A percentile compares a stretch with the other conserved stretches of the same genome.
Evolutionary conservation across 225 moss, liverwort and hornwort genomes (phyloP).

Genomic region (Climacium dendroides): DNA sequence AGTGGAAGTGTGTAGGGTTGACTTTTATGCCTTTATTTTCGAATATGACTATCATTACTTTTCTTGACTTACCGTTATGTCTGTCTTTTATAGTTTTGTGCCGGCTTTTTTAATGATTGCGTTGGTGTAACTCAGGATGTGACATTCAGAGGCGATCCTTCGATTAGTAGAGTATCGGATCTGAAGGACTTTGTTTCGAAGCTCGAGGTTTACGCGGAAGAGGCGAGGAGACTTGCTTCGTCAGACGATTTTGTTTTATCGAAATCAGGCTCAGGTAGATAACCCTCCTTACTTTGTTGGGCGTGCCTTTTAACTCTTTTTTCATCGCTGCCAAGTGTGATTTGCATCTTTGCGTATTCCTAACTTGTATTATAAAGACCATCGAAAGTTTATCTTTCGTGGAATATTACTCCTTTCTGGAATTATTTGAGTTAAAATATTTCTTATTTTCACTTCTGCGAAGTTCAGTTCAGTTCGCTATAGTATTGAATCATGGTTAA

Average conservation of each 20-base stretch:
- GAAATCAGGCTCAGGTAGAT: constrained; percentile 19
- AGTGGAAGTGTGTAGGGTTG: not conserved
- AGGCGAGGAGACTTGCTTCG: constrained; percentile 35
- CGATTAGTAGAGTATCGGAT: constrained; percentile 58
- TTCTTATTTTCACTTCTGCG: not conserved
- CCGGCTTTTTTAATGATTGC: not conserved
- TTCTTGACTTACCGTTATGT: too few species aligned
- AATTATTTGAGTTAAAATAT: not conserved
- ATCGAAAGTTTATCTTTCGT: not conserved
- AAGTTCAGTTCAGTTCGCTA: not conserved
- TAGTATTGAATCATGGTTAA: not conserved
- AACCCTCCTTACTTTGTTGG: not conserved
- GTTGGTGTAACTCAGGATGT: constrained; percentile 22
- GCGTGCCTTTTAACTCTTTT: not conserved
- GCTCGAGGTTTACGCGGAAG: constrained; percentile 48
- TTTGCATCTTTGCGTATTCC: not conserved
- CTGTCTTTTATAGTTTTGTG: not conserved
- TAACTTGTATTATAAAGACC: not conserved
- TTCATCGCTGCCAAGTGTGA: not conserved
- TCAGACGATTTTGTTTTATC: constrained; percentile 28
- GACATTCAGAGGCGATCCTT: constrained; percentile 89
- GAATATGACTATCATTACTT: not conserved
- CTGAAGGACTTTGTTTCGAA: constrained; percentile 61
- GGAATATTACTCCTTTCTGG: not conserved
- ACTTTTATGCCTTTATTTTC: not conserved